A percentile compares a stretch with the other conserved stretches of the same genome.
phyloP scores from a whole-genome alignment of 2,329 filamentous ascomycete species.

The Fusarium sororula region DNA sequence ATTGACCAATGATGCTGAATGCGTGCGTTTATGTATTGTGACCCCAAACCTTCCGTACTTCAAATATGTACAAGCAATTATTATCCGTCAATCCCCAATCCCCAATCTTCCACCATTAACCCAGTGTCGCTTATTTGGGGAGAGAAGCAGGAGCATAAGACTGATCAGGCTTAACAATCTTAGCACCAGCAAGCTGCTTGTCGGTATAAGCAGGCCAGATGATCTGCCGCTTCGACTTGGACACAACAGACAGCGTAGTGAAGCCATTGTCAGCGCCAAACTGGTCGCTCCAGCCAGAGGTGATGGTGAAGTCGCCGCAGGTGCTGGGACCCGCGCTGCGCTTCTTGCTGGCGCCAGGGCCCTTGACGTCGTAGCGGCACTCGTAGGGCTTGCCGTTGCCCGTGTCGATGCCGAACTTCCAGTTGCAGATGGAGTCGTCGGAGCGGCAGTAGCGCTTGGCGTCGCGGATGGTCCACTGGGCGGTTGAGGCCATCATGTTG shows the following conservation, averaged over 20 bases:
- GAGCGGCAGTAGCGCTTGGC: constrained; percentile 53
- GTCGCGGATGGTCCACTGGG: constrained; percentile 55
- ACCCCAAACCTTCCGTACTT: background rate
- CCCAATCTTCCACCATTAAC: background rate
- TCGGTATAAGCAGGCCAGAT: constrained; percentile 65
- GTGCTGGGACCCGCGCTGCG: constrained; percentile 50
- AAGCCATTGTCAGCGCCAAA: constrained; percentile 63
- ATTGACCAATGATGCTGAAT: background rate
- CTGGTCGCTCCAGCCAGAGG: constrained; percentile 64
- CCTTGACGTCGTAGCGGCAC: constrained; percentile 46
- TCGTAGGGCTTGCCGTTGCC: constrained; percentile 50
- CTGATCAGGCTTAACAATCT: constrained; percentile 60
- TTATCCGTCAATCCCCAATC: background rate
- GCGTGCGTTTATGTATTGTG: background rate
- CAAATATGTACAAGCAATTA: background rate
- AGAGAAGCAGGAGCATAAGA: constrained; percentile 51
- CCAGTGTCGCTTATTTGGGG: constrained; percentile 23
- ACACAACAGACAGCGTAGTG: constrained; percentile 61
- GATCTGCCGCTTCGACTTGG: constrained; percentile 55
- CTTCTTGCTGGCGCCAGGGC: constrained; percentile 45
- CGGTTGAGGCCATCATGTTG: constrained; percentile 52
- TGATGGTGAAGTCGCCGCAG: constrained; percentile 62
- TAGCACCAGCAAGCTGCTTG: constrained; percentile 55
- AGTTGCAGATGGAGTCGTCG: constrained; percentile 53
- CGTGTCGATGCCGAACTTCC: constrained; percentile 56